Base-by-base conservation (phyloP, 352 stramenopile genomes). In the Elongisporangium undulatum region DNA sequence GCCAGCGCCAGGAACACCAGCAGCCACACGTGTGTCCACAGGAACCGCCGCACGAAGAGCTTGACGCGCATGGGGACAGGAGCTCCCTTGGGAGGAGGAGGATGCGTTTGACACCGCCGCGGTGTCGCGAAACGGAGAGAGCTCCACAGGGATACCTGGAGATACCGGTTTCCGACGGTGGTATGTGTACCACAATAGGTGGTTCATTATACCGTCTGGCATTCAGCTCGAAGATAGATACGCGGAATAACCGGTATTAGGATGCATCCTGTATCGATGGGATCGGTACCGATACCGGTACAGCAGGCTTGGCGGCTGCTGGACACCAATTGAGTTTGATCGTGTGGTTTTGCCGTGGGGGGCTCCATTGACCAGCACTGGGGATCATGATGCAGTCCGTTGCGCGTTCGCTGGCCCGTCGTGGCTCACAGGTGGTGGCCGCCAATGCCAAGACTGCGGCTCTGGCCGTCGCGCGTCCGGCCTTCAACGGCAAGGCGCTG, bases 11-110 rank as follows among this genome's bases (percentile, higher is more conserved):
- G 58, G 48, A 78, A 75, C 19, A 68, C 19, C 16, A 66, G 51
- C 26, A 89, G 70, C 68, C 66, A 58, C 50, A 71, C 59, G 51
- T 89, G 82, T 23, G 57, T 67, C 59, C 67, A 68, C 64, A 81
- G 34, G 53, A 79, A 76, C 60, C 71, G 64, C 29, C 57, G 51
- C 24, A 69, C 19, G 50, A 38, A 56, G 2, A 56, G 49, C 66
- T 82, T 75, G 15, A 75, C 34, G 10, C 50, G 26, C 69, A 74
- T 71, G 17, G 24, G 29, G 29, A 41, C 29, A 9, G 29, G 13
- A 41, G 23, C 13, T 52, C 23, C 52, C 52, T n/a, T 39, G 24
- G n/a, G 29, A 50, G 16, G 6, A 23, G 29, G 29, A 41, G 29
- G 29, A 41, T 41, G 29, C 13, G 29, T 41, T 34, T 41, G 29